Base-by-base conservation (phyloP, 352 stramenopile species). In the Pythium brachiatum region DNA sequence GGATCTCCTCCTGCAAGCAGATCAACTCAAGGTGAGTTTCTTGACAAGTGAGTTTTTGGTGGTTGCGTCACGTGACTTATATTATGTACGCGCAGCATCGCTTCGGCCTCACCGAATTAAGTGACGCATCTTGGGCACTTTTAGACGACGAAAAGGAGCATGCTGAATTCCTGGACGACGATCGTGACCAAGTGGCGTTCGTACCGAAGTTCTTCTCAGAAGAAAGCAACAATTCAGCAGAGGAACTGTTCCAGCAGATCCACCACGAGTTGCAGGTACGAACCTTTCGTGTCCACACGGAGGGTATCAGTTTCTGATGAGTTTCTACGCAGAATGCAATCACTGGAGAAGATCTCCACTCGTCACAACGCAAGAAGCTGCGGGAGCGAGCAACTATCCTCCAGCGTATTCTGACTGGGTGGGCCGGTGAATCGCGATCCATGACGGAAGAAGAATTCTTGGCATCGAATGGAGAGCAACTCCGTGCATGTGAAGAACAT, bases 371-470 rank as follows among this genome's bases (percentile, higher is more conserved):
- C 4, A 77, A 79, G 54, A 72, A 80, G 38, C 56, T 90, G 31
- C 79, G 83, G 11, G 65, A 80, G 53, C 71, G 81, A 66, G 60
- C 79, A 34, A 55, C 68, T 7, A 67, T 89, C 15, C 55, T 89
- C n/a, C 62, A 83, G 34, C 70, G 70, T 5, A 84, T 91, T 21
- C 73, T 73, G 27, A 63, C 39, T 69, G 46, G 57, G 36, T 70
- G 63, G 63, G 34, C 39, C 26, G 39, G 23, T 7, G 62, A 60
- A 44, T 53, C 56, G 20, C 16, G n/a, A 16, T 47, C 39, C 31
- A 41, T 78, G 60, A 80, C 69, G 9, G 78, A 89, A 44, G 68
- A 75, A 53, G 65, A 86, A 47, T 88, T 84, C 44, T 67, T 89
- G 23, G 60, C 76, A 18, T 66, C 64, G 15, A 90, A 88, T 32